Conservation (phyloP, 2,329 filamentous ascomycete genomes). For the Calonectria montana region DNA sequence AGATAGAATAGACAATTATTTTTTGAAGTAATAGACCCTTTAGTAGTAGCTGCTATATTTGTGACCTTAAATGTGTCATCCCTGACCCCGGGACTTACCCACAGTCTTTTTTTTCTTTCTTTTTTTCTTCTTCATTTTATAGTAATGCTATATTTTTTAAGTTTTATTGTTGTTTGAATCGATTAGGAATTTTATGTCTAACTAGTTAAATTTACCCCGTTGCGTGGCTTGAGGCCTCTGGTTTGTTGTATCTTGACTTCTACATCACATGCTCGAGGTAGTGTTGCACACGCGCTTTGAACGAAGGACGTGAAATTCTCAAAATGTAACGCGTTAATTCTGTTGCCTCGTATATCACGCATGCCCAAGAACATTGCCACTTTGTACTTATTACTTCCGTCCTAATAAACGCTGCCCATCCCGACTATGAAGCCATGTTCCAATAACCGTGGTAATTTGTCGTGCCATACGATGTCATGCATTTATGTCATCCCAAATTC, state of each 20-base stretch:
- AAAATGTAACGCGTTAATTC: neutral
- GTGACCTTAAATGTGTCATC: no score
- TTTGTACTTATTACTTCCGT: neutral
- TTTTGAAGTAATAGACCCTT: no score
- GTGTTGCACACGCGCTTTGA: neutral
- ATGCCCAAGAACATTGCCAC: neutral
- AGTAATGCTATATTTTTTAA: neutral
- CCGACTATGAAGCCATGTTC: neutral
- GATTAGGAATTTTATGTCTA: neutral
- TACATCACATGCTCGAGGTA: neutral
- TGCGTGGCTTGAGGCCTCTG: neutral
- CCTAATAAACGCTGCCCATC: neutral
- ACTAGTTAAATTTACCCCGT: neutral
- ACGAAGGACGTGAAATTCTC: neutral
- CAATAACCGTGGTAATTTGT: neutral
- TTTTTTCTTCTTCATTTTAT: neutral
- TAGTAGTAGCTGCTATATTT: no score
- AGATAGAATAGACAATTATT: no score
- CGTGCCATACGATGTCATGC: neutral
- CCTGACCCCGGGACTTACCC: no score
- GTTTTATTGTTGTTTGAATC: neutral
- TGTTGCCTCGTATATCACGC: neutral
- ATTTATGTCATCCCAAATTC: neutral
- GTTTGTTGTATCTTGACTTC: neutral
- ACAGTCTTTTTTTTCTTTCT: neutral